Percentiles rank a stretch among this genome's conserved stretches.
phyloP scores from a whole-genome alignment of 1,284 basidiomycete genomes.

The Heimioporus punctisporus region DNA sequence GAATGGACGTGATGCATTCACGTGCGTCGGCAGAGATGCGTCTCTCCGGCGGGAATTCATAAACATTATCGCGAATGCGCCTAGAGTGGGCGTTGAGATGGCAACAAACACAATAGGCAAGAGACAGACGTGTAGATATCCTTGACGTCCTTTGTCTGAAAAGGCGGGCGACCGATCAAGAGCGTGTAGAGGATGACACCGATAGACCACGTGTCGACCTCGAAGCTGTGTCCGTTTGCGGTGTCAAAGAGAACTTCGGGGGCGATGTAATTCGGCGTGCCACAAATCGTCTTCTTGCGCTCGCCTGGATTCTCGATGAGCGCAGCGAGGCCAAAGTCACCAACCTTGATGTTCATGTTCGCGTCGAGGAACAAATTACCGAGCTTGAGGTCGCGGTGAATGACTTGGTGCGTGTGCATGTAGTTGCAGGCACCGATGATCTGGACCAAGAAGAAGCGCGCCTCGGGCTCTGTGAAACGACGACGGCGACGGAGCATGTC shows the following conservation, averaged over 20 bases:
- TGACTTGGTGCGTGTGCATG: constrained; percentile 96
- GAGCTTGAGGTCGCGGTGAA: constrained; percentile 95
- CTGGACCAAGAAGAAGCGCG: constrained; percentile 93
- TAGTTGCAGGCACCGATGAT: constrained; percentile 96
- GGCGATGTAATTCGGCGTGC: constrained; percentile 99
- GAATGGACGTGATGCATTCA: constrained; percentile 83
- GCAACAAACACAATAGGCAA: constrained; percentile 5
- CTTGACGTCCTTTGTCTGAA: constrained; percentile 98
- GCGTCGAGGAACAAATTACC: constrained; percentile 95
- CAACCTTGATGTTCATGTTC: constrained; percentile 96
- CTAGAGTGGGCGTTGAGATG: constrained; percentile 39
- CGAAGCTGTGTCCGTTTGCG: constrained; percentile 96
- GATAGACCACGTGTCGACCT: constrained; percentile 98
- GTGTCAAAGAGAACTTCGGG: constrained; percentile 98
- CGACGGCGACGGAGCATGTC: constrained; percentile 91
- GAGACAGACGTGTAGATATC: constrained; percentile 83
- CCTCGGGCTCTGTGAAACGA: constrained; percentile 92
- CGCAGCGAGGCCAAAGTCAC: constrained; percentile 97
- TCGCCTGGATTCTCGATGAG: constrained; percentile 97
- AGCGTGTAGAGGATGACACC: constrained; percentile 98
- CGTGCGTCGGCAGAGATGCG: constrained; percentile 74
- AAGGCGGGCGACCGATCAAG: constrained; percentile 92
- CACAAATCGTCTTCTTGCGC: constrained; percentile 98
- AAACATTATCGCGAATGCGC: constrained; percentile 93
- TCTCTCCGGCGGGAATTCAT: constrained; percentile 88